phyloP scores from a whole-genome alignment of 2,329 filamentous ascomycete genomes.

The Epicoccum sorghinum region DNA sequence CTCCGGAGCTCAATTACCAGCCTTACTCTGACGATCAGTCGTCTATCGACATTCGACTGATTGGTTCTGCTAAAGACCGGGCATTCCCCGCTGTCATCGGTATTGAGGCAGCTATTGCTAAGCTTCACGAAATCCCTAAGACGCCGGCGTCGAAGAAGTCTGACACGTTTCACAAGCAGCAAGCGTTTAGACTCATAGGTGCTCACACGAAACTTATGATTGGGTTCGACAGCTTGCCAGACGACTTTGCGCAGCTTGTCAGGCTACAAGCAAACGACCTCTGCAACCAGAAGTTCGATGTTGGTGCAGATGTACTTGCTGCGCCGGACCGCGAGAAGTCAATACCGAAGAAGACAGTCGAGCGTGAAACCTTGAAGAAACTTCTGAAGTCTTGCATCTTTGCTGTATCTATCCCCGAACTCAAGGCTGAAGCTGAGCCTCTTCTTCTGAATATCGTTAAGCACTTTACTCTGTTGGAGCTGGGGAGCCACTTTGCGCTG shows the following conservation, averaged over 20 bases:
- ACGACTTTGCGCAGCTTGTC: constrained; percentile 84
- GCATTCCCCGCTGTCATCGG: constrained; percentile 87
- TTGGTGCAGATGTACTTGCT: constrained; percentile 73
- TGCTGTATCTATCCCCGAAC: constrained; percentile 79
- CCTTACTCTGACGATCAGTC: constrained; percentile 85
- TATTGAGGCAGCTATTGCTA: constrained; percentile 85
- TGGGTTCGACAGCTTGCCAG: constrained; percentile 83
- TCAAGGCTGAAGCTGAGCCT: constrained; percentile 74
- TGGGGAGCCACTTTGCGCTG: constrained; percentile 83
- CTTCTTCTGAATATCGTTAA: constrained; percentile 83
- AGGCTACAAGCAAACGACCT: constrained; percentile 90
- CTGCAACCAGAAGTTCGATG: constrained; percentile 71
- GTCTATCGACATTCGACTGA: constrained; percentile 86
- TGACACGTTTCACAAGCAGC: constrained; percentile 89
- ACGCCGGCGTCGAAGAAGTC: constrained; percentile 65
- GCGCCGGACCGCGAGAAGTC: constrained; percentile 81
- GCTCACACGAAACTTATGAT: constrained; percentile 90
- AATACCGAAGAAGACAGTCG: constrained; percentile 81
- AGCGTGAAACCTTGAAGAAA: constrained; percentile 82
- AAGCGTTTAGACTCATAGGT: constrained; percentile 86
- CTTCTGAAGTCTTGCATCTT: constrained; percentile 88
- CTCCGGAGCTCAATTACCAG: constrained; percentile 82
- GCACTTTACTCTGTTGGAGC: constrained; percentile 89
- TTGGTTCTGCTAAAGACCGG: constrained; percentile 86
- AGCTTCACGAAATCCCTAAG: constrained; percentile 81